Evolutionary conservation across 192 early-diverging fungal species (phyloP).

Genomic region (Dissophora ornata): DNA sequence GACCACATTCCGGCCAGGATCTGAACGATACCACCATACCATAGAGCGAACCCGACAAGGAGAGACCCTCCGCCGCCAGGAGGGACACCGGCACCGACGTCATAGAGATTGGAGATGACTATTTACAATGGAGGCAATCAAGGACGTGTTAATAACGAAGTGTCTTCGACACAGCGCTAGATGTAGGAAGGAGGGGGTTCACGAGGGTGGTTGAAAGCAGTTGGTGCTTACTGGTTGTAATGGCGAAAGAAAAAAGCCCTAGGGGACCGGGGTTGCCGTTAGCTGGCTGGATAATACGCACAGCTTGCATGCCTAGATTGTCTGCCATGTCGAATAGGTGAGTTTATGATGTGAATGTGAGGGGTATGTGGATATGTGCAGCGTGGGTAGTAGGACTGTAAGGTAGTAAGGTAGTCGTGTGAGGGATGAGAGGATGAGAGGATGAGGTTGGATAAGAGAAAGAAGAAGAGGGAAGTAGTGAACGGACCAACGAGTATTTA

Average conservation of each 20-base stretch:
- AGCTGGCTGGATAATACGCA: conserved; percentile 44
- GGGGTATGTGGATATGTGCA: neutral
- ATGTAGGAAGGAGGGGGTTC: neutral
- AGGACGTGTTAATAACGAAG: too few relatives aligned
- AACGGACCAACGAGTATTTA: too few relatives aligned
- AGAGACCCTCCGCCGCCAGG: conserved; percentile 59
- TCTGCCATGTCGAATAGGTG: conserved; percentile 2
- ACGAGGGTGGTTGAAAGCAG: too few relatives aligned
- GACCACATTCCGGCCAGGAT: conserved; percentile 89
- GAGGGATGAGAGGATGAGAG: too few relatives aligned
- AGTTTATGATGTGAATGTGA: neutral
- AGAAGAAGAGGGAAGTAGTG: too few relatives aligned
- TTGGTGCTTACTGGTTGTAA: conserved; percentile 62
- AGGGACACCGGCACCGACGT: conserved; percentile 70
- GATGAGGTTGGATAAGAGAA: too few relatives aligned
- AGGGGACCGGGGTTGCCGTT: conserved; percentile 73
- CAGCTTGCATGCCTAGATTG: conserved; percentile 8
- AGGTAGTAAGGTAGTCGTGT: neutral
- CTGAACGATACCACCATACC: conserved; percentile 83
- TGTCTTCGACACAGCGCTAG: too few relatives aligned
- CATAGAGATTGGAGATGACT: conserved; percentile 73
- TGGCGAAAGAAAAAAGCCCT: conserved; percentile 71
- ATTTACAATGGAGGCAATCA: too few relatives aligned
- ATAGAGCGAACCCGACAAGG: conserved; percentile 73
- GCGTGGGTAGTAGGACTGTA: neutral